Conservation (phyloP, 495 filamentous ascomycete species). For the Neurospora sp. region DNA sequence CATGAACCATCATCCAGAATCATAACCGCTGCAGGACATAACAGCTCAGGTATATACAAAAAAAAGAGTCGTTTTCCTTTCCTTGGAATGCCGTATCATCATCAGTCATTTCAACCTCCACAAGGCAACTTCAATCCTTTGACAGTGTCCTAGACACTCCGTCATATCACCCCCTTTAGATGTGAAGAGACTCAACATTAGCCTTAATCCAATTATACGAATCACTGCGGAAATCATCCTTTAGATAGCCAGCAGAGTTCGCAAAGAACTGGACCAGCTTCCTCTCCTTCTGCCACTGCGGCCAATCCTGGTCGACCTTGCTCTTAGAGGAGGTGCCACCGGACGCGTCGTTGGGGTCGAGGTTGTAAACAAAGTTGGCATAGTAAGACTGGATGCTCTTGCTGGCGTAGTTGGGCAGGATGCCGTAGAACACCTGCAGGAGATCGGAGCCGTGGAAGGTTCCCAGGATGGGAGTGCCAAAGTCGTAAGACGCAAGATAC, state of each 20-base stretch:
- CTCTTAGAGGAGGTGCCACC: slow-evolving; percentile 21
- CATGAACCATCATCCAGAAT: background rate
- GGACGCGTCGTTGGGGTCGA: slow-evolving; percentile 50
- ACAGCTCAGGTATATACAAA: background rate
- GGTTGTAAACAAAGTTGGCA: slow-evolving; percentile 52
- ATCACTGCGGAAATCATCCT: slow-evolving; percentile 49
- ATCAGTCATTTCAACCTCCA: background rate
- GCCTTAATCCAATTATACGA: slow-evolving; percentile 37
- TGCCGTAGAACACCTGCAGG: slow-evolving; percentile 53
- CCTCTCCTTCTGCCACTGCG: slow-evolving; percentile 43
- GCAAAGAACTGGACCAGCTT: slow-evolving; percentile 50
- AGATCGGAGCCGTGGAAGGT: slow-evolving; percentile 65
- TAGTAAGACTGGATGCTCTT: slow-evolving; percentile 51
- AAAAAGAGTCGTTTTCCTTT: background rate
- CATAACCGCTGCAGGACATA: background rate
- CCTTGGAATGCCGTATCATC: background rate
- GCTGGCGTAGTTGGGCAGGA: slow-evolving; percentile 52
- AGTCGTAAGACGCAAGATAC: slow-evolving; percentile 59
- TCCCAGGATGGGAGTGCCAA: slow-evolving; percentile 57
- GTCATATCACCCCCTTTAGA: slow-evolving; percentile 25
- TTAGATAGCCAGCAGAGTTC: slow-evolving; percentile 32
- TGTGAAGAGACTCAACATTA: slow-evolving; percentile 38
- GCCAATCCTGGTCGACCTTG: slow-evolving; percentile 43
- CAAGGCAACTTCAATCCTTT: background rate
- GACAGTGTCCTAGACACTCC: background rate